A percentile compares a stretch with the other conserved stretches of the same genome.
Conservation (phyloP, 345 rosid genomes). For the Acer negundo region DNA sequence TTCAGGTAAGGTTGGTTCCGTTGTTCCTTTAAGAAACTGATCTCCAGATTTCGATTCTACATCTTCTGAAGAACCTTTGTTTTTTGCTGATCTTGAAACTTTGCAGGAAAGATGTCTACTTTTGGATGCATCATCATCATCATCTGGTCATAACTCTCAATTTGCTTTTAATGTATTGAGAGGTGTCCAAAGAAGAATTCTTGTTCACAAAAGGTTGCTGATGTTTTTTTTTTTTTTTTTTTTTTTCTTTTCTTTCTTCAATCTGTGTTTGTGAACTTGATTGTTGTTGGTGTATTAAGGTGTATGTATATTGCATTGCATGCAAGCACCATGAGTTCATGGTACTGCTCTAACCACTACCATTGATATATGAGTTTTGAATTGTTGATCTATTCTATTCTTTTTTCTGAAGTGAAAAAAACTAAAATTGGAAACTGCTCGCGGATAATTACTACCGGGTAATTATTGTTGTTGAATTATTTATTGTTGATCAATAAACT, state of each 20-base stretch:
- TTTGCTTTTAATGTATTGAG: constrained; percentile 11
- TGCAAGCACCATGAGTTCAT: neutral
- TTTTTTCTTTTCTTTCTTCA: neutral
- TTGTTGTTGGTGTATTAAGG: neutral
- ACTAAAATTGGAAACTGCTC: no score
- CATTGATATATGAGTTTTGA: neutral
- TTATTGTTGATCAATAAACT: no score
- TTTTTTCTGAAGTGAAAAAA: no score
- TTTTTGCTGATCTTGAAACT: neutral
- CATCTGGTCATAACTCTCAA: constrained; percentile 19
- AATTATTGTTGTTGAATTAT: no score
- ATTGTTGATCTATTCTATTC: neutral
- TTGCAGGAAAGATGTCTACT: constrained; percentile 5
- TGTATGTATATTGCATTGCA: neutral
- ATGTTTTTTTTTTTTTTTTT: neutral
- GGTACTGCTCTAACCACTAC: neutral
- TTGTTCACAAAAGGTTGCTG: neutral
- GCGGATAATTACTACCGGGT: no score
- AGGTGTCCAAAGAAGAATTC: neutral
- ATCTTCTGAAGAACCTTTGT: neutral
- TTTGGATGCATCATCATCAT: neutral
- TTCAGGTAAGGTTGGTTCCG: neutral
- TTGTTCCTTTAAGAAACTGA: neutral
- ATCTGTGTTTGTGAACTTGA: neutral
- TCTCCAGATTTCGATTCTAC: neutral